These are phyloP conservation scores for Fusarium heterosporum DNA, from an alignment of 2,329 filamentous ascomycete species.

Conservation along the genomic window DNA sequence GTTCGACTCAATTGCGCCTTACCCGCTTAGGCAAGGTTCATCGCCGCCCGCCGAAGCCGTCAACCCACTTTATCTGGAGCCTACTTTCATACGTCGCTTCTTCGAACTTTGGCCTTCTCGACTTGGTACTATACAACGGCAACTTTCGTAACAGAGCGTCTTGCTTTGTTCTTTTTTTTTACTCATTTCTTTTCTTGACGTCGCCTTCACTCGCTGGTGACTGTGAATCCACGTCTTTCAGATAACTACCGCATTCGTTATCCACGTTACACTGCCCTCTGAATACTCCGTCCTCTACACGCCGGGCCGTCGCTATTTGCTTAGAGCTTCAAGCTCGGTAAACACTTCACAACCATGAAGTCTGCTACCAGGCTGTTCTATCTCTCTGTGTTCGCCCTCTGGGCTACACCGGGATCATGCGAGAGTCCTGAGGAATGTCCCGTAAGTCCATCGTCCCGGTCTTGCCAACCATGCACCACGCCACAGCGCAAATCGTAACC, in stretches of 20 bases:
- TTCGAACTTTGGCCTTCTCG: slow-evolving; percentile 21
- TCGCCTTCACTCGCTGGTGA: slow-evolving; percentile 36
- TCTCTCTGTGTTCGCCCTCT: slow-evolving; percentile 67
- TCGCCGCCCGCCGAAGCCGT: slow-evolving; percentile 40
- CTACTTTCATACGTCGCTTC: slow-evolving; percentile 43
- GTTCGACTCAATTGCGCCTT: slow-evolving; percentile 24
- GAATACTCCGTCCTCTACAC: slow-evolving; percentile 1
- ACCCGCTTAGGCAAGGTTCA: slow-evolving; percentile 23
- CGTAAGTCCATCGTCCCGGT: slow-evolving; percentile 56
- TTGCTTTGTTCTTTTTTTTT: slow-evolving; percentile 1
- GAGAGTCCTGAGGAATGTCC: slow-evolving; percentile 61
- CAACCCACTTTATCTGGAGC: slow-evolving; percentile 37
- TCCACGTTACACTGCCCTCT: background rate
- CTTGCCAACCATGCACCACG: background rate
- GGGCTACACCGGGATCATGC: slow-evolving; percentile 62
- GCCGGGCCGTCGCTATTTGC: slow-evolving; percentile 8
- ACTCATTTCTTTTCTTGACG: background rate
- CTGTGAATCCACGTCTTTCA: background rate
- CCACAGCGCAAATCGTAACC: background rate
- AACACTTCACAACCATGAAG: slow-evolving; percentile 57
- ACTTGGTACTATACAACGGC: slow-evolving; percentile 6
- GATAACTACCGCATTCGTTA: slow-evolving; percentile 2
- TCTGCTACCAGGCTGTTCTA: slow-evolving; percentile 66
- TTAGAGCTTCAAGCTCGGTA: slow-evolving; percentile 7
- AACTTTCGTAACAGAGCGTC: slow-evolving; percentile 4